Base-by-base conservation (phyloP, 306 rosid genomes). In the Vigna reflexopilosa region DNA sequence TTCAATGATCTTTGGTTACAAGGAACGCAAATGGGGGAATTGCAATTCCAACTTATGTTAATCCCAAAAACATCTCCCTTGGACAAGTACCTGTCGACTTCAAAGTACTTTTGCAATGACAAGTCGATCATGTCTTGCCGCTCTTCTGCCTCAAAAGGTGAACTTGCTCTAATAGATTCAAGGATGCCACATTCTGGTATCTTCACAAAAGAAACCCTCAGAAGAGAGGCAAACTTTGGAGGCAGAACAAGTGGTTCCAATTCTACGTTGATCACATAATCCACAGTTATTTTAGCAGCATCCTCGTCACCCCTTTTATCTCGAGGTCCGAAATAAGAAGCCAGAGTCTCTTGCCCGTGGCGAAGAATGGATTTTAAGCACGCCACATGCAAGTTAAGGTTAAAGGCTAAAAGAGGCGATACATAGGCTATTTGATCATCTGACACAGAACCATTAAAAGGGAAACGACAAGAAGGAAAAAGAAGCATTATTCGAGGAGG, bases 201-300 rank as follows among this genome's bases (percentile, higher is more conserved):
- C 91, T 87, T 95, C 80, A 95, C 96, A 79, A 93, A 95, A 49
- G 93, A 87, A 80, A 84, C 89, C 88, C 97, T 91, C 75, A 93
- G 66, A 75, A 91, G 99, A 1, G 98, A 91, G 65, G 90, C 97
- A 83, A 84, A 88, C 38, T 83, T 86, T 1, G 91, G 97, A 87
- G 89, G 75, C 67, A 79, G 81, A 72, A 19, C 38, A 40, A 85
- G 69, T 5, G 97, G 87, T 68, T 56, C 87, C 80, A 91, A 79
- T 80, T 84, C 90, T 15, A 93, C 52, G 12, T 81, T 63, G 61
- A 91, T 82, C 34, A 65, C 71, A 70, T 82, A 85, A 79, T 68
- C 82, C 76, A 84, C 77, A 19, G 61, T 15, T 50, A 69, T 75
- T 71, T 81, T 77, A 67, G 75, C 63, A 4, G 40, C 38, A 45